These are phyloP conservation scores for Mucor saturninus DNA, from an alignment of 371 early-diverging fungal genomes.

Conservation along the genomic window DNA sequence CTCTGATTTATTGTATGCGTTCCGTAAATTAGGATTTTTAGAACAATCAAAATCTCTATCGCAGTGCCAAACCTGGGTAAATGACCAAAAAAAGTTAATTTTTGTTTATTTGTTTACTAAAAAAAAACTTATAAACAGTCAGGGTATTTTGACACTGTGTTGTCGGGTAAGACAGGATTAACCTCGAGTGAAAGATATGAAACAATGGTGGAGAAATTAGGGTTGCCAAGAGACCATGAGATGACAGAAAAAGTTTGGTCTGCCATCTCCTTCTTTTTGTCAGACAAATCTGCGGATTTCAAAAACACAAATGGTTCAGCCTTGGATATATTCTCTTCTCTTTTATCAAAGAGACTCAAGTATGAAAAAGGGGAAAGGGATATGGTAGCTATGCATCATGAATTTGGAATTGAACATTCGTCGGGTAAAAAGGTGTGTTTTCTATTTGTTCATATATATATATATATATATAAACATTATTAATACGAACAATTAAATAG, in stretches of 20 bases:
- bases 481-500: conserved; percentile 18
- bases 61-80: conserved; percentile 54
- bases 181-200: conserved; percentile 33
- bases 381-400: conserved; percentile 90
- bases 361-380: conserved; percentile 81
- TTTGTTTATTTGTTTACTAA: too few species aligned
- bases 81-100: background rate
- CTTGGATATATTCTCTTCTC: conserved; percentile 79
- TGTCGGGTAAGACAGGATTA: conserved; percentile 4
- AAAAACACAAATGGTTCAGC: conserved; percentile 19
- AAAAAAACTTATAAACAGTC: conserved; percentile 15
- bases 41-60: conserved; percentile 38
- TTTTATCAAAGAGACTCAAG: conserved; percentile 71
- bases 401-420: conserved; percentile 71
- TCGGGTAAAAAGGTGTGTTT: conserved; percentile 49
- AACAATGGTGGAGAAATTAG: conserved; percentile 47
- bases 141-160: conserved; percentile 28
- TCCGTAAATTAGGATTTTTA: conserved; percentile 61
- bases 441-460: background rate
- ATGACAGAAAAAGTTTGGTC: conserved; percentile 50
- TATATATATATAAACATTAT: too few species aligned
- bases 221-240: conserved; percentile 43
- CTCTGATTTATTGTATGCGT: conserved; percentile 67
- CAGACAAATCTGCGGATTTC: background rate
- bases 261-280: conserved; percentile 35